Base-by-base conservation (phyloP, 2,329 filamentous ascomycete genomes). In the Trichoderma asperellum region DNA sequence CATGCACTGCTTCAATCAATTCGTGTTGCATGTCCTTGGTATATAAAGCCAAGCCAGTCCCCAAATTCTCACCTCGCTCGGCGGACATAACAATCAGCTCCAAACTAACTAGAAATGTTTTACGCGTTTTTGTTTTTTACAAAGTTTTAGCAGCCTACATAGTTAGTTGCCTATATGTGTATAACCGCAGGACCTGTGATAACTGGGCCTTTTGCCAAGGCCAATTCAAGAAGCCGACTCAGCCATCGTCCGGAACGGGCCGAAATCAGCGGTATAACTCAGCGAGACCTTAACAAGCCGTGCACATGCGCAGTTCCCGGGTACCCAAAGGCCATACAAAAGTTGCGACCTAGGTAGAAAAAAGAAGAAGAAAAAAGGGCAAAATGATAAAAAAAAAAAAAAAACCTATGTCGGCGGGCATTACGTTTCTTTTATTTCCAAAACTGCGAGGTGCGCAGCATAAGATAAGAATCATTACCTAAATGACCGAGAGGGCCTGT, bases 201-300 rank as follows among this genome's bases (percentile, higher is more conserved):
- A 37, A 4, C 12, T 49, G 24, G 24, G 24, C 24, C 7, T 4
- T 5, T 49, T 49, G 47, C 47, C n/a, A 49, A 49, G 47, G 11
- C 34, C 56, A 32, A 8, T 32, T 24, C 52, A 55, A 32, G 6
- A 55, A 27, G 14, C 52, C 24, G 27, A 27, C 24, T 32, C 16
- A 27, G 52, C 52, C 40, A 52, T 34, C n/a, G 29, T 43, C 53
- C 65, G 65, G 65, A 47, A 55, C 66, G 66, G 66, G 49, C 66
- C 47, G 43, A 63, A 53, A 37, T 53, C 40, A 47, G 29, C 24
- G 16, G 40, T n/a, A 11, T 2, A 4, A 11, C 4, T 21, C 43
- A 49, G 47, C n/a, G 8, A 43, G 47, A 8, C 8, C n/a, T 21
- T 10, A 3, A 1, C n/a, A 1, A 21, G 8, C n/a, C 1, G 40